phyloP scores from a whole-genome alignment of 2,329 filamentous ascomycete species.

The Blastomyces percursus region DNA sequence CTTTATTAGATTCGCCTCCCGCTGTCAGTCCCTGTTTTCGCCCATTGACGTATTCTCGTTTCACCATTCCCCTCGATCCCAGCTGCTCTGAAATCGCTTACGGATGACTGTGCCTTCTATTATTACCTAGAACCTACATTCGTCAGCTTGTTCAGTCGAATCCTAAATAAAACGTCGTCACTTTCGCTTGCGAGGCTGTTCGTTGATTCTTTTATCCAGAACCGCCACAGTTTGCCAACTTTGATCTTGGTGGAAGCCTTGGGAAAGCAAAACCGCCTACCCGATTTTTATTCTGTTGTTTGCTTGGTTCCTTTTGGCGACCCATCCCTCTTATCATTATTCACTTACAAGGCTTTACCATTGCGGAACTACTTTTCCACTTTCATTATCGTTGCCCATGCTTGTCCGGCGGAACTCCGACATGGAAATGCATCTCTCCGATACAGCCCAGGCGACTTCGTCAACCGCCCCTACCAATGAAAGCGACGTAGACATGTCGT shows the following conservation, averaged over 20 bases:
- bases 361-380: not conserved
- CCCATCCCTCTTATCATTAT: not conserved
- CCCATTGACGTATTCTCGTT: not conserved
- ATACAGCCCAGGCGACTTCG: conserved; percentile 22
- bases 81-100: conserved; percentile 21
- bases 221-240: not conserved
- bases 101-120: not conserved
- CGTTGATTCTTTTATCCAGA: not conserved
- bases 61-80: conserved; percentile 1
- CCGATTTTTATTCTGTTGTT: not conserved
- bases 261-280: not conserved
- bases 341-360: not conserved
- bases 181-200: not conserved
- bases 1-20: not conserved
- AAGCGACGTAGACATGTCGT: conserved; percentile 35
- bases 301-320: not conserved
- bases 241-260: too few relatives aligned
- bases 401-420: conserved; percentile 36
- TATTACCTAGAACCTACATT: not conserved
- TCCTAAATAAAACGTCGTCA: conserved; percentile 3
- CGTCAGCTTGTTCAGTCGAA: conserved; percentile 12
- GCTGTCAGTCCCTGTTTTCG: not conserved
- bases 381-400: not conserved
- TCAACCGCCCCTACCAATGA: conserved; percentile 15
- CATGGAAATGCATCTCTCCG: conserved; percentile 31